A percentile compares a stretch with the other conserved stretches of the same genome.
Evolutionary conservation across 139 green algal genomes (phyloP).

Genomic region (Asterochloris erici): DNA sequence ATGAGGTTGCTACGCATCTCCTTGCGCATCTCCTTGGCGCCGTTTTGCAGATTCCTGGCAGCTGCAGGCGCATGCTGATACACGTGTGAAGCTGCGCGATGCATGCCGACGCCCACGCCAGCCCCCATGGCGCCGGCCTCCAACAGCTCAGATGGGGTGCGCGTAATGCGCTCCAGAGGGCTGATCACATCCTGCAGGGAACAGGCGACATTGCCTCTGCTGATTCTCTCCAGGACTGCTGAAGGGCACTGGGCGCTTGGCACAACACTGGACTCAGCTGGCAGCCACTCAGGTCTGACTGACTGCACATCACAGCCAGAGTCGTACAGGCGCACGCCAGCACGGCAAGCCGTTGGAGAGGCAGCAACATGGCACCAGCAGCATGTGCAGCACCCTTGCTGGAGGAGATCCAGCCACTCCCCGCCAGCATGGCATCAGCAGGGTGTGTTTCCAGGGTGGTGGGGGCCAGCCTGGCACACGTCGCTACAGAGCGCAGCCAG

Average conservation of each 20-base stretch:
- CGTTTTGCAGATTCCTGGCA: not conserved
- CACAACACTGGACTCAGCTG: not conserved
- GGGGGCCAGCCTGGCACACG: not conserved
- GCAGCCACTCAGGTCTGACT: not conserved
- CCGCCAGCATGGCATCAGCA: not conserved
- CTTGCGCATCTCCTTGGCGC: not conserved
- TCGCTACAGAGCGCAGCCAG: not conserved
- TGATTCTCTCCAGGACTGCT: not conserved
- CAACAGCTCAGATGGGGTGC: constrained; percentile 9
- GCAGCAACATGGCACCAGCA: not conserved
- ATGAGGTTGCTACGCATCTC: not conserved
- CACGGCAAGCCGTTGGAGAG: not conserved
- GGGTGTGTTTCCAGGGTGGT: not conserved
- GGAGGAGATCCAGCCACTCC: not conserved
- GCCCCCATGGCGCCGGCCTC: not conserved
- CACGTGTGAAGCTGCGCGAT: constrained; percentile 8
- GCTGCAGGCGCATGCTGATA: not conserved
- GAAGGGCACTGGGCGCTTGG: not conserved
- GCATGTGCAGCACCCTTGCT: not conserved
- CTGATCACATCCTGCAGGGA: not conserved
- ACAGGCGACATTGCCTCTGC: not conserved
- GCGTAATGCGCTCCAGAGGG: not conserved
- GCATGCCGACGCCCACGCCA: not conserved
- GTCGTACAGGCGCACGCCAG: not conserved
- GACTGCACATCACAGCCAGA: not conserved